Conservation (phyloP, 2,329 filamentous ascomycete genomes). For the Trichoderma sp. region DNA sequence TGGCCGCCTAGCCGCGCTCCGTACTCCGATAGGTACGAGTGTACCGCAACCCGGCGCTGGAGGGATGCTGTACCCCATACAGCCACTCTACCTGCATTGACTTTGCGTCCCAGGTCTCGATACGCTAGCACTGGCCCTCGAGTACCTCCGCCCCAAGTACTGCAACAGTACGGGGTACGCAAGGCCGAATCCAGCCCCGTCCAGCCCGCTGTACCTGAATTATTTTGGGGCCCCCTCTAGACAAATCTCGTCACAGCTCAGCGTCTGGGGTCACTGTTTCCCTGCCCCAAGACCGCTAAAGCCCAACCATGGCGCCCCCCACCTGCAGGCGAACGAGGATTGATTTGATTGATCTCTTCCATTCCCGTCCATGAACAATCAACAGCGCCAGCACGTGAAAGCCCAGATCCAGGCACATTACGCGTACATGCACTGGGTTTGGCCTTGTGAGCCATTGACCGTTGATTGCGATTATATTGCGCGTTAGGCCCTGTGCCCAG, state of each 20-base stretch:
- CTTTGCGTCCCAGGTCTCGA: neutral
- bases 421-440: neutral
- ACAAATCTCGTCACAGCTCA: slow-evolving; percentile 10
- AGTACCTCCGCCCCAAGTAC: neutral
- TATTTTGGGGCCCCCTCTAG: neutral
- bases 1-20: slow-evolving; percentile 18
- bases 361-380: neutral
- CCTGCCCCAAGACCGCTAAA: slow-evolving; percentile 2
- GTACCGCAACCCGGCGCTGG: neutral
- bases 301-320: neutral
- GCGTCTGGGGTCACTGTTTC: neutral
- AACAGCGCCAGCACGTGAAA: slow-evolving; percentile 12
- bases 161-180: neutral
- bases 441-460: neutral
- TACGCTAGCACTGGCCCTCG: neutral
- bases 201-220: slow-evolving; percentile 9
- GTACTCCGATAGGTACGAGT: slow-evolving; percentile 2
- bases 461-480: neutral
- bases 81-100: neutral
- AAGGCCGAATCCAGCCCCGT: neutral
- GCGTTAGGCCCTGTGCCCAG: neutral
- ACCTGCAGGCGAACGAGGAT: neutral
- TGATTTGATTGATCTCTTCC: neutral
- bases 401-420: neutral
- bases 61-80: neutral